phyloP scores from a whole-genome alignment of 2,329 filamentous ascomycete species.

The Penicillium sp. region DNA sequence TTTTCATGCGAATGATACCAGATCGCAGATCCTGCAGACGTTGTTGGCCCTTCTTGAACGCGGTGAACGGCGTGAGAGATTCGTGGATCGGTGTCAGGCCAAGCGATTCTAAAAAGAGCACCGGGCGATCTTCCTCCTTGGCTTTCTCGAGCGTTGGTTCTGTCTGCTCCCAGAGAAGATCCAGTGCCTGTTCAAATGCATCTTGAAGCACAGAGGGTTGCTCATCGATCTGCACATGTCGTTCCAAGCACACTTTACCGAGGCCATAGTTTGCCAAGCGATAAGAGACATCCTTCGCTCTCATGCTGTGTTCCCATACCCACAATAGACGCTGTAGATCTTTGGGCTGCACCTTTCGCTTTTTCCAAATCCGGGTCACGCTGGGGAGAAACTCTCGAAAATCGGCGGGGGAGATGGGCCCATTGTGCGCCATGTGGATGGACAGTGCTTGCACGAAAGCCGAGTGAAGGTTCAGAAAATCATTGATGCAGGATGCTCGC shows the following conservation, averaged over 20 bases:
- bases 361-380: conserved; percentile 65
- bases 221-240: conserved; percentile 29
- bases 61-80: conserved; percentile 30
- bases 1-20: conserved; percentile 34
- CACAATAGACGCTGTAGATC: conserved; percentile 64
- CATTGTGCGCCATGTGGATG: conserved; percentile 65
- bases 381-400: conserved; percentile 56
- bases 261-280: conserved; percentile 39
- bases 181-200: conserved; percentile 45
- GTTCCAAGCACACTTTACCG: conserved; percentile 36
- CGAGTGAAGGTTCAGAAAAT: conserved; percentile 59
- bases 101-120: conserved; percentile 30
- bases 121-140: conserved; percentile 27
- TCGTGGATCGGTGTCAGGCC: conserved; percentile 33
- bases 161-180: conserved; percentile 26
- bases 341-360: conserved; percentile 57
- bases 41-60: conserved; percentile 37
- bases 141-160: conserved; percentile 32
- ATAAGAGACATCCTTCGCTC: conserved; percentile 23
- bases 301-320: conserved; percentile 45
- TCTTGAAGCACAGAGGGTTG: conserved; percentile 39
- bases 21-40: conserved; percentile 37
- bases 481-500: conserved; percentile 31
- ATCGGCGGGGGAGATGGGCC: conserved; percentile 57
- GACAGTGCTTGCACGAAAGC: conserved; percentile 63